phyloP scores from a whole-genome alignment of 2,329 filamentous ascomycete species.

The Thielaviopsis cerberus region DNA sequence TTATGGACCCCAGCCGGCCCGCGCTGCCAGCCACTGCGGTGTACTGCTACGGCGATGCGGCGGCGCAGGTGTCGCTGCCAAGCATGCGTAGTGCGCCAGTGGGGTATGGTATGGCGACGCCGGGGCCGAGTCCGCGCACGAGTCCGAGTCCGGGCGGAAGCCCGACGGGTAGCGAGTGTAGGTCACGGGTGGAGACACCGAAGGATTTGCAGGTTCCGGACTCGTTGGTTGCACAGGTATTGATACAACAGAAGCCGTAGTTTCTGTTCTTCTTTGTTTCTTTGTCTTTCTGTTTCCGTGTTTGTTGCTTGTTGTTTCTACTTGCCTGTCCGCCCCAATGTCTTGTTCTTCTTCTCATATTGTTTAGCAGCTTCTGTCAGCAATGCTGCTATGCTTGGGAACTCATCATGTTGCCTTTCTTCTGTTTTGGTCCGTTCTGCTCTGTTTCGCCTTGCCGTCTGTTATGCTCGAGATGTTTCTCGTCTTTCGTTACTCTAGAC shows the following conservation, averaged over 20 bases:
- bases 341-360: too few species aligned
- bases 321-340: too few species aligned
- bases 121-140: background rate
- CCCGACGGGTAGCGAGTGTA: background rate
- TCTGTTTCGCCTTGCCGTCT: too few species aligned
- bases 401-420: too few species aligned
- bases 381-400: too few species aligned
- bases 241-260: background rate
- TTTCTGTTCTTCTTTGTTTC: background rate
- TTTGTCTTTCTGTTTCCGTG: background rate
- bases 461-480: too few species aligned
- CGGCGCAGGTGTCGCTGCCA: background rate
- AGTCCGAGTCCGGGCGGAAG: background rate
- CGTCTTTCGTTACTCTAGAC: too few species aligned
- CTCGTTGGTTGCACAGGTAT: background rate
- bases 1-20: slow-evolving; percentile 13
- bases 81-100: slow-evolving; percentile 14
- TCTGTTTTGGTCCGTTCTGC: too few species aligned
- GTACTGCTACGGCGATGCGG: background rate
- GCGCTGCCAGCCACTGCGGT: background rate
- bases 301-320: too few species aligned
- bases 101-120: slow-evolving; percentile 14
- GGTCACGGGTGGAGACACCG: background rate
- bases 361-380: too few species aligned
- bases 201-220: background rate